Base-by-base conservation (phyloP, 225 moss, liverwort and hornwort species). In the Anthoceros angustus region DNA sequence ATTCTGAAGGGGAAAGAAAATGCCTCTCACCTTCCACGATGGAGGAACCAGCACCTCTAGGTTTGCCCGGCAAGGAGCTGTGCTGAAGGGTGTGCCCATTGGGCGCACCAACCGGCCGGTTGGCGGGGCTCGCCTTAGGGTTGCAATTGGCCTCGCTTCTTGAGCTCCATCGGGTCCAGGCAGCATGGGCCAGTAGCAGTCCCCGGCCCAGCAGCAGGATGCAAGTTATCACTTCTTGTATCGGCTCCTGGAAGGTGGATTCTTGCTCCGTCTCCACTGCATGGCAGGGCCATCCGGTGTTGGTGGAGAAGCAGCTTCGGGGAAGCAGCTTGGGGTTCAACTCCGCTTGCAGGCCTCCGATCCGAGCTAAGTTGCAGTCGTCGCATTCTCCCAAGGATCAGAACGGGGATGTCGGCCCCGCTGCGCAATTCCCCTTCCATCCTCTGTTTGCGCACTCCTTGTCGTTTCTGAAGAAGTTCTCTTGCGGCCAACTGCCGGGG, bases 331-430 rank as follows among this genome's bases (percentile, higher is more conserved):
- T 55, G 55, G n/a, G 45, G 12, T 46, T 16, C 45, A 46, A 11
- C 16, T 46, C n/a, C 18, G n/a, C 12, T 55, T 55, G 55, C 55
- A 55, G 55, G 23, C 8, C 18, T 55, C 55, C 55, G 5, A 20
- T 55, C 6, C 55, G 55, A 20, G 12, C 55, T 23, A 55, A 55
- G 55, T 55, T 55, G 55, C 55, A 55, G 55, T 55, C 55, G 55
- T 55, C 55, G 16, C 55, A 23, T 18, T 55, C 55, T 55, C n/a
- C 55, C 14, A 55, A 55, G 55, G 55, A 55, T 55, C 55, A 55
- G 14, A 55, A 55, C 23, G 49, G 49, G 49, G 49, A 50, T 50
- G 49, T n/a, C n/a, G n/a, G n/a, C n/a, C n/a, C 49, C 20, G 49
- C 49, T 50, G 15, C 49, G 5, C 49, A 16, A 50, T 50, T 50